These are phyloP conservation scores for Spiraea crenata DNA, from an alignment of 331 rosid genomes.

Conservation along the genomic window DNA sequence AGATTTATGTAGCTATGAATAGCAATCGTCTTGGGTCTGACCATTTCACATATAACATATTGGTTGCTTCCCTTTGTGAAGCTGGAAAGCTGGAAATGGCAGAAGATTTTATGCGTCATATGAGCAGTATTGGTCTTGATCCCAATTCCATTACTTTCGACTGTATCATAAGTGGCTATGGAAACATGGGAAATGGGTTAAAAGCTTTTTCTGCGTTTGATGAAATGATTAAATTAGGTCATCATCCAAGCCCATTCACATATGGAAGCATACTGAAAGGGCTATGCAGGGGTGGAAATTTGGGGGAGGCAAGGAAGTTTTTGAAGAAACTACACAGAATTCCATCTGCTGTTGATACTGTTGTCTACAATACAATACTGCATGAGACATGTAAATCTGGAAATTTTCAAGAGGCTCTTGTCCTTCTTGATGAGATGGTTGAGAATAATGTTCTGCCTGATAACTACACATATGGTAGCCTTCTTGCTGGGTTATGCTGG, in stretches of 20 bases:
- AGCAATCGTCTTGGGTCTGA: slow-evolving; percentile 40
- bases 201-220: slow-evolving; percentile 57
- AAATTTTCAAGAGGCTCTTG: slow-evolving; percentile 45
- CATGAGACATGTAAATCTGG: slow-evolving; percentile 52
- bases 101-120: slow-evolving; percentile 62
- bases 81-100: slow-evolving; percentile 53
- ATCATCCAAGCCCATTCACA: slow-evolving; percentile 59
- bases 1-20: slow-evolving; percentile 59
- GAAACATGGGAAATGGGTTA: slow-evolving; percentile 51
- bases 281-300: slow-evolving; percentile 59
- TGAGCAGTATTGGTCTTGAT: slow-evolving; percentile 55
- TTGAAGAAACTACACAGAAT: slow-evolving; percentile 42
- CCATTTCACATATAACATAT: slow-evolving; percentile 53
- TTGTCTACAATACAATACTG: slow-evolving; percentile 56
- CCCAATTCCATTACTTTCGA: slow-evolving; percentile 56
- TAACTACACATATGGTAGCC: slow-evolving; percentile 50
- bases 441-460: slow-evolving; percentile 53
- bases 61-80: slow-evolving; percentile 58
- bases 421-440: slow-evolving; percentile 60
- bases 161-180: slow-evolving; percentile 58
- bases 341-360: slow-evolving; percentile 53
- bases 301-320: slow-evolving; percentile 45
- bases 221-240: slow-evolving; percentile 56
- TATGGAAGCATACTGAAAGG: slow-evolving; percentile 64
- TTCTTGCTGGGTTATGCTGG: slow-evolving; percentile 58